These are phyloP conservation scores for Amyloporia xantha DNA, from an alignment of 768 basidiomycete genomes.

Conservation along the genomic window DNA sequence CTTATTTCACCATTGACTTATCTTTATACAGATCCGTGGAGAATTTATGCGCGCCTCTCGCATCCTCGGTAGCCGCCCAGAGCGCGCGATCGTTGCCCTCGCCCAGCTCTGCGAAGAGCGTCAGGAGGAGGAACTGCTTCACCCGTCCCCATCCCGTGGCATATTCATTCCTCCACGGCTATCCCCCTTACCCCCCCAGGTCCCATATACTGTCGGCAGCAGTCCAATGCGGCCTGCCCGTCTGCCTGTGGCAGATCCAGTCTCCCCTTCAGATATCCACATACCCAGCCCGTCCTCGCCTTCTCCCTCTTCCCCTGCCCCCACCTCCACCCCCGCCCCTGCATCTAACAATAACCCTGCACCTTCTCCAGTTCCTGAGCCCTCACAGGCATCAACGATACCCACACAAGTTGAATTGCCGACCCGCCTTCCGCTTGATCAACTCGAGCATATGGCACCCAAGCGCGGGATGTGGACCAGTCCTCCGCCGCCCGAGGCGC, in stretches of 20 bases:
- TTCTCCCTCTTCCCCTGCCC: slow-evolving; percentile 8
- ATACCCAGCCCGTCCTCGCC: slow-evolving; percentile 12
- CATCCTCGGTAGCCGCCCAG: slow-evolving; percentile 73
- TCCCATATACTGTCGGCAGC: slow-evolving; percentile 62
- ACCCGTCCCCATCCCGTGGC: slow-evolving; percentile 36
- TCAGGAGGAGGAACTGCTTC: slow-evolving; percentile 55
- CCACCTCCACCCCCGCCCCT: background rate
- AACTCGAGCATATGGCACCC: slow-evolving; percentile 66
- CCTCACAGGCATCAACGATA: slow-evolving; percentile 3
- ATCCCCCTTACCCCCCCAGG: slow-evolving; percentile 51
- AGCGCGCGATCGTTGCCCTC: slow-evolving; percentile 74
- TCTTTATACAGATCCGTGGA: slow-evolving; percentile 72
- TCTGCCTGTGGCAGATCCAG: slow-evolving; percentile 32
- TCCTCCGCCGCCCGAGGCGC: slow-evolving; percentile 73
- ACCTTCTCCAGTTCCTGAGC: background rate
- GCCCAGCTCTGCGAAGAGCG: slow-evolving; percentile 92
- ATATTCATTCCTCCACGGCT: slow-evolving; percentile 41
- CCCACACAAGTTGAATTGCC: slow-evolving; percentile 18
- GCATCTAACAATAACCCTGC: background rate
- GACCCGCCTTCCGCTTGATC: slow-evolving; percentile 43
- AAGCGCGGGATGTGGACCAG: slow-evolving; percentile 79
- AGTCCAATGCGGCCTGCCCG: slow-evolving; percentile 48
- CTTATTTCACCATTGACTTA: background rate
- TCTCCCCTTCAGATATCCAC: slow-evolving; percentile 41
- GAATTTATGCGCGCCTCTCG: slow-evolving; percentile 96